phyloP scores from a whole-genome alignment of 192 early-diverging fungal species.

The Rhizophagus prolifer region DNA sequence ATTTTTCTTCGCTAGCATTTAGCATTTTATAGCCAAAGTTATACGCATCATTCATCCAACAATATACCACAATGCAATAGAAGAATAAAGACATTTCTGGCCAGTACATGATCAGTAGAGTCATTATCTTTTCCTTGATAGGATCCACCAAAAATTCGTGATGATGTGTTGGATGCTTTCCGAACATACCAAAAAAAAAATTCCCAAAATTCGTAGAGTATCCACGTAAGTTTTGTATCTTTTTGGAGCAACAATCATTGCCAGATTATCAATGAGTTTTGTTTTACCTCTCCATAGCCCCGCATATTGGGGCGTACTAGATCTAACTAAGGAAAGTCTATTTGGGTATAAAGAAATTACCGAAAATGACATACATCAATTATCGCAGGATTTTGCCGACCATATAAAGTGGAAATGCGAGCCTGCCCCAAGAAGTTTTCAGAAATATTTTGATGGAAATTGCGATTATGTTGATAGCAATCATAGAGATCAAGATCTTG shows the following conservation, averaged over 20 bases:
- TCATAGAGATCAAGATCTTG: neutral
- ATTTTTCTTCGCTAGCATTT: too few relatives aligned
- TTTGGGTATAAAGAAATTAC: slow-evolving; percentile 16
- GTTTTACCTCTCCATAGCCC: too few relatives aligned
- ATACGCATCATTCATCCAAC: too few relatives aligned
- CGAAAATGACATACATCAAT: neutral
- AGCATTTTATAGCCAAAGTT: too few relatives aligned
- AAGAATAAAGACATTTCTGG: too few relatives aligned
- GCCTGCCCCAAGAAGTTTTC: neutral
- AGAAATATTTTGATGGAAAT: slow-evolving; percentile 18
- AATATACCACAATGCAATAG: too few relatives aligned
- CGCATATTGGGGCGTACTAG: slow-evolving; percentile 21
- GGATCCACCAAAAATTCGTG: too few relatives aligned
- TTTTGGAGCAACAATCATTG: neutral
- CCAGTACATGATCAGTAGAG: too few relatives aligned
- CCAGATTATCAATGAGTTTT: slow-evolving; percentile 9
- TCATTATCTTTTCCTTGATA: too few relatives aligned
- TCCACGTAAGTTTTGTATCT: slow-evolving; percentile 3
- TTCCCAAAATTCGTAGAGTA: slow-evolving; percentile 10
- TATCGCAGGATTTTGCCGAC: slow-evolving; percentile 24
- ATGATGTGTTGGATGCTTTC: too few relatives aligned
- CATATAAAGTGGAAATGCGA: slow-evolving; percentile 18
- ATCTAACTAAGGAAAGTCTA: slow-evolving; percentile 19
- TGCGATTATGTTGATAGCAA: neutral
- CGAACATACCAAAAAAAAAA: slow-evolving; percentile 26